Conservation (phyloP, 345 rosid species). For the Gossypium herbaceum region DNA sequence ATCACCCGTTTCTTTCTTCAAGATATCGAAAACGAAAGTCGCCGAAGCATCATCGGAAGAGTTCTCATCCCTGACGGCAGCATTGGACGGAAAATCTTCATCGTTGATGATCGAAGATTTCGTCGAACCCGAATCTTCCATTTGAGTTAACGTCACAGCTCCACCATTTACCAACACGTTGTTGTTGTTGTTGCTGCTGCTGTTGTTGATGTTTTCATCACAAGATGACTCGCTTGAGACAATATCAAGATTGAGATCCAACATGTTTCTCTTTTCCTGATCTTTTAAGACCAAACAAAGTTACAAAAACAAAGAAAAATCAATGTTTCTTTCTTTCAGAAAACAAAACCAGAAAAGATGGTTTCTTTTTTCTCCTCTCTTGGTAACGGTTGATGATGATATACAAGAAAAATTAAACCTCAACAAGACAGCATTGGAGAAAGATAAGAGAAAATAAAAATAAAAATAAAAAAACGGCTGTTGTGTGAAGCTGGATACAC, state of each 20-base stretch:
- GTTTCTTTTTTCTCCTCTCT: neutral
- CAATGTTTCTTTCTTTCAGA: neutral
- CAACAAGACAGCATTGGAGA: neutral
- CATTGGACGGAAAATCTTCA: slow-evolving; percentile 26
- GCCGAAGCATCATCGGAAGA: slow-evolving; percentile 34
- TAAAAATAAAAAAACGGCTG: neutral
- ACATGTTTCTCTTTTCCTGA: slow-evolving; percentile 24
- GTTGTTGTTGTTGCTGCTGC: neutral
- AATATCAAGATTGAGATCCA: slow-evolving; percentile 66
- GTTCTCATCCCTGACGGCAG: slow-evolving; percentile 30
- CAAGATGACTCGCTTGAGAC: slow-evolving; percentile 30
- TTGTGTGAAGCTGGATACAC: slow-evolving; percentile 16
- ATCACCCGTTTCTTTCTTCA: slow-evolving; percentile 26
- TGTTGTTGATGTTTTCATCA: slow-evolving; percentile 5
- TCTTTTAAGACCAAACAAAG: neutral
- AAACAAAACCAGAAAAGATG: neutral
- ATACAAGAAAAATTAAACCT: neutral
- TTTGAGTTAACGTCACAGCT: slow-evolving; percentile 1
- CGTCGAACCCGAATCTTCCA: slow-evolving; percentile 50
- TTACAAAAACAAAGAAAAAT: neutral
- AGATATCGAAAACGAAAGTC: slow-evolving; percentile 40
- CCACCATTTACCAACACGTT: neutral
- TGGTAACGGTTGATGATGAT: neutral
- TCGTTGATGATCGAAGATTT: slow-evolving; percentile 43
- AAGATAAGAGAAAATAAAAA: neutral